phyloP scores from a whole-genome alignment of 2,329 filamentous ascomycete species.

The Zasmidium cellare region DNA sequence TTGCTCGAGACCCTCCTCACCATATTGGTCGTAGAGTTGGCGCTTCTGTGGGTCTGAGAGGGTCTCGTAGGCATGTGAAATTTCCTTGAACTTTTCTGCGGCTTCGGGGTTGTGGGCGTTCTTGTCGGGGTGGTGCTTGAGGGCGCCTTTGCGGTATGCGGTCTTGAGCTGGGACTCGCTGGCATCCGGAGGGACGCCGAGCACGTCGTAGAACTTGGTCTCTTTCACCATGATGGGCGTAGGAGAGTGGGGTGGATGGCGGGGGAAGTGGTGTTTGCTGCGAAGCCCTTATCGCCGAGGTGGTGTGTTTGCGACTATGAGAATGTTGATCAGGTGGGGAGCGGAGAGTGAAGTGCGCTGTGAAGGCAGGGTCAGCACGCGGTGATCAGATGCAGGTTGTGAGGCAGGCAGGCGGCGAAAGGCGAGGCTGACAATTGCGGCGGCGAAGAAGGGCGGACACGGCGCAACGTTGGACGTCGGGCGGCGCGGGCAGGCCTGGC shows the following conservation, averaged over 20 bases:
- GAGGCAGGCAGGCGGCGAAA: not conserved
- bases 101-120: slow-evolving; percentile 91
- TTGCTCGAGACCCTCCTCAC: slow-evolving; percentile 87
- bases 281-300: not conserved
- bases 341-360: not conserved
- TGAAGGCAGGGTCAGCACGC: not conserved
- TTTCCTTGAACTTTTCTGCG: slow-evolving; percentile 97
- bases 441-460: not conserved
- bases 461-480: not conserved
- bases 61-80: slow-evolving; percentile 93
- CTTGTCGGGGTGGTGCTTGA: slow-evolving; percentile 93
- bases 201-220: slow-evolving; percentile 74
- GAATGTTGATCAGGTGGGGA: not conserved
- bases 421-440: not conserved
- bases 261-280: not conserved
- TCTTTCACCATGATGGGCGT: slow-evolving; percentile 70
- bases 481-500: not conserved
- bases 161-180: slow-evolving; percentile 88
- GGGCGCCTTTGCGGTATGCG: slow-evolving; percentile 78
- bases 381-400: not conserved
- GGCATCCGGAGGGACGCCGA: slow-evolving; percentile 76
- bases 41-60: slow-evolving; percentile 92
- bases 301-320: not conserved
- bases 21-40: slow-evolving; percentile 92
- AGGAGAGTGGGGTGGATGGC: not conserved